Evolutionary conservation across 2,329 filamentous ascomycete genomes (phyloP), one percentile per base, ranked within the genome.

Genomic region (Grosmannia huntii): DNA sequence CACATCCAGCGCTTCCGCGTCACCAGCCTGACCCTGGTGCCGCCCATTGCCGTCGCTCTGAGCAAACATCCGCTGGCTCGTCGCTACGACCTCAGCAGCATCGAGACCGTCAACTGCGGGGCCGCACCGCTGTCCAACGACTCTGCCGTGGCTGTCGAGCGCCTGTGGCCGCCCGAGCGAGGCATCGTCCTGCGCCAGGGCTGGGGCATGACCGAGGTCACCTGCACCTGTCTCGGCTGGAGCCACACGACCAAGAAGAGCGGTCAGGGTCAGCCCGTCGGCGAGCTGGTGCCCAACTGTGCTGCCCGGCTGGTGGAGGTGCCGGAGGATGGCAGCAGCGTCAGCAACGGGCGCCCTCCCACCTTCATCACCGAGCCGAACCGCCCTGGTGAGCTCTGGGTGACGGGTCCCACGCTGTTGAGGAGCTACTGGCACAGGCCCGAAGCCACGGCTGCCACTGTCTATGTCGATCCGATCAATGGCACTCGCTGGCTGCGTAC

Each of bases 191-290:
- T 78, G 14, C 72, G 74, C 66, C 89, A 92, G 69, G 89, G 88
- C 4, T 95, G 88, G 86, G 90, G 90, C 5, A 92, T 95, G 89
- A 94, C 89, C 1, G 89, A 94, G 68, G 72, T 80, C 3, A 94
- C 89, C 0, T 92, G 89, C 68, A 83, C 85, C 0, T 75, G 80
- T 21, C 76, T 87, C 14, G 77, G 76, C 7, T 90, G 84, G 78
- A 76, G 87, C 83, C 0, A 68, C 75, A 23, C 14, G 21, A 68
- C 66, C 5, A 71, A 70, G 4, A 6, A 25, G 25, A 62, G 67
- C 2, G 33, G 70, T 69, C 65, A 76, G 65, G 60, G 44, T 25
- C 25, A 66, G 1, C 68, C 76, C 3, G 87, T 91, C 1, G 88
- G 86, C 55, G 82, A 87, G 69, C 67, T 89, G 27, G 76, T 81